A percentile compares a stretch with the other conserved stretches of the same genome.
Evolutionary conservation across 1,139 yeast genomes (phyloP).

Genomic region (Kodamaea arcana): DNA sequence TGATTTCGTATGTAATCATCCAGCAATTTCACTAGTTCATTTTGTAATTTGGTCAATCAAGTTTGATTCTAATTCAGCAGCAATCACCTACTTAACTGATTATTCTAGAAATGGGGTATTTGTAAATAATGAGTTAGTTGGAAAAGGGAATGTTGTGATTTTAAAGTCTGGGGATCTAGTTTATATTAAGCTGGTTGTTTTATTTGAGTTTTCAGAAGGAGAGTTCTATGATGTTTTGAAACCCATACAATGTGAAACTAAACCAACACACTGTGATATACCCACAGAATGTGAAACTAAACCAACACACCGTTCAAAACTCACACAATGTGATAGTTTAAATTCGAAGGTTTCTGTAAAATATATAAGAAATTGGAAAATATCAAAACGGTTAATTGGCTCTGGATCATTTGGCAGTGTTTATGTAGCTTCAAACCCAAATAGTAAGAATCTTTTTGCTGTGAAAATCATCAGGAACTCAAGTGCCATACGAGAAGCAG

Average conservation of each 20-base stretch:
- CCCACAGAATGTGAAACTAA: too few relatives aligned
- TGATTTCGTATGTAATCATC: slow-evolving; percentile 11
- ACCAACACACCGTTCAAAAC: too few relatives aligned
- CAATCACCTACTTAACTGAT: slow-evolving; percentile 53
- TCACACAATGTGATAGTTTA: too few relatives aligned
- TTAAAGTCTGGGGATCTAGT: too few relatives aligned
- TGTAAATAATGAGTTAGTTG: slow-evolving; percentile 35
- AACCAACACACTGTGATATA: too few relatives aligned
- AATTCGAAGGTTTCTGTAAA: too few relatives aligned
- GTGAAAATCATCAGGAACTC: slow-evolving; percentile 42
- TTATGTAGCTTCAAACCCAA: slow-evolving; percentile 4
- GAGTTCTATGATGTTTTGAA: too few relatives aligned
- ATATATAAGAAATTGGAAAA: too few relatives aligned
- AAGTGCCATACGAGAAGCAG: background rate
- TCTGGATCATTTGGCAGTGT: slow-evolving; percentile 2
- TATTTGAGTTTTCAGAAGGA: too few relatives aligned
- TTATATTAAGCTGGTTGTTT: too few relatives aligned
- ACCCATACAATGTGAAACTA: too few relatives aligned
- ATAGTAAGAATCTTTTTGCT: slow-evolving; percentile 34
- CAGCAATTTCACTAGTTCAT: slow-evolving; percentile 37
- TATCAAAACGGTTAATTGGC: slow-evolving; percentile 1
- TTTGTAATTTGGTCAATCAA: slow-evolving; percentile 46
- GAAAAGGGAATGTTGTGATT: slow-evolving; percentile 30
- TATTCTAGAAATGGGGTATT: slow-evolving; percentile 52
- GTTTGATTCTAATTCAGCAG: slow-evolving; percentile 47